Conservation (phyloP, 176 grass and related monocot species). For the Avena sativa region DNA sequence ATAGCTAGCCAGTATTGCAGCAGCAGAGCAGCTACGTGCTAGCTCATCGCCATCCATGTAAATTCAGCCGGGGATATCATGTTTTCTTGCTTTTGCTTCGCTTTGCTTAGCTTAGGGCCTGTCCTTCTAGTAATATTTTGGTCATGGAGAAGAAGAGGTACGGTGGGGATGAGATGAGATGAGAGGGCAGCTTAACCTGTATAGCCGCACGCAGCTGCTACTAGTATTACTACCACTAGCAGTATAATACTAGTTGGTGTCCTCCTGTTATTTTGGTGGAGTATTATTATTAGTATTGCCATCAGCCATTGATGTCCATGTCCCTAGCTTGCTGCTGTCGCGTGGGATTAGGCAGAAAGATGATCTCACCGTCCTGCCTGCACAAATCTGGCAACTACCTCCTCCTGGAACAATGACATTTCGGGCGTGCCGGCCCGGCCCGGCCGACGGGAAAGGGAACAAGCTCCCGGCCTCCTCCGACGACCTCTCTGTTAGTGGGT, state of each 20-base stretch:
- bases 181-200: too few species aligned
- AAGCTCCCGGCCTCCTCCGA: neutral
- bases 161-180: too few species aligned
- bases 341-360: constrained; percentile 43
- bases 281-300: neutral
- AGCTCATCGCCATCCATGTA: neutral
- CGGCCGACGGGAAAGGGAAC: neutral
- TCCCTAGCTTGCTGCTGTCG: constrained; percentile 27
- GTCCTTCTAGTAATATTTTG: neutral
- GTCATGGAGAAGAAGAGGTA: neutral
- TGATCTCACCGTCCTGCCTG: neutral
- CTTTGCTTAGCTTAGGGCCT: too few species aligned
- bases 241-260: too few species aligned
- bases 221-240: too few species aligned
- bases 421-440: neutral
- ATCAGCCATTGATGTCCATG: neutral
- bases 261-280: too few species aligned
- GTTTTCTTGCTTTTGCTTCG: neutral
- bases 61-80: neutral
- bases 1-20: constrained; percentile 3
- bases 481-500: neutral
- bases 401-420: constrained; percentile 40
- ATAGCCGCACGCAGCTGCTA: too few species aligned
- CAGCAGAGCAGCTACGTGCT: neutral
- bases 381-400: constrained; percentile 48